Conservation (phyloP, 257 asterid genomes). For the Thymus mandschuricus region DNA sequence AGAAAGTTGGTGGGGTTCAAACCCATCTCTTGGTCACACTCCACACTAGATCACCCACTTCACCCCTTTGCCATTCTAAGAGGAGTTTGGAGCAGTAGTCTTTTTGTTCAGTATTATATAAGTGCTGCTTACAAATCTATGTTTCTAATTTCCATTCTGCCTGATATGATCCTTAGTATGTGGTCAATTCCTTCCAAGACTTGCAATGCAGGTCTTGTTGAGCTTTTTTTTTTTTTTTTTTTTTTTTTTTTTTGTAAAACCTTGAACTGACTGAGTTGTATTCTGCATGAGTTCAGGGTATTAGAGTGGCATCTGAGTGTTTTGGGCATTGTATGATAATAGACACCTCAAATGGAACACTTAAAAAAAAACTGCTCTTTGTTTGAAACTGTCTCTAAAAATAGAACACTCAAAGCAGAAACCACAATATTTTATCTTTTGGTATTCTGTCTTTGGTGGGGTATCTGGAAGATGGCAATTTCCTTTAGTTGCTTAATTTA, state of each 20-base stretch:
- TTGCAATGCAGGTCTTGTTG: not conserved
- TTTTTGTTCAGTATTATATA: not conserved
- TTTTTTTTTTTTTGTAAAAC: no score
- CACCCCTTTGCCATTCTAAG: not conserved
- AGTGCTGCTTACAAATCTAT: not conserved
- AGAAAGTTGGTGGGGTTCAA: not conserved
- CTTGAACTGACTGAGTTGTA: not conserved
- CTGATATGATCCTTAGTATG: not conserved
- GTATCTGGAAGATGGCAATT: not conserved
- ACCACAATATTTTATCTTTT: not conserved
- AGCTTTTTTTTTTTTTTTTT: not conserved
- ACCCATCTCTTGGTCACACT: not conserved
- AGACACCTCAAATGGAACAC: not conserved
- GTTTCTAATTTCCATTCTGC: not conserved
- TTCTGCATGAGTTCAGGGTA: not conserved
- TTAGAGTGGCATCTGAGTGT: constrained; percentile 5
- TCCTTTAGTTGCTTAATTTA: no score
- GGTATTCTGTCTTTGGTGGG: not conserved
- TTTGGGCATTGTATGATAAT: not conserved
- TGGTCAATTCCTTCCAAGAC: not conserved
- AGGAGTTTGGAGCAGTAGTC: not conserved
- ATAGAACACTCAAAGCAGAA: not conserved
- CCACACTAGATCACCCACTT: not conserved
- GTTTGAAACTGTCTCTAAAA: not conserved
- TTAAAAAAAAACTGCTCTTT: not conserved